Conservation (phyloP, 352 stramenopile genomes). For the Phytophthora sojae region DNA sequence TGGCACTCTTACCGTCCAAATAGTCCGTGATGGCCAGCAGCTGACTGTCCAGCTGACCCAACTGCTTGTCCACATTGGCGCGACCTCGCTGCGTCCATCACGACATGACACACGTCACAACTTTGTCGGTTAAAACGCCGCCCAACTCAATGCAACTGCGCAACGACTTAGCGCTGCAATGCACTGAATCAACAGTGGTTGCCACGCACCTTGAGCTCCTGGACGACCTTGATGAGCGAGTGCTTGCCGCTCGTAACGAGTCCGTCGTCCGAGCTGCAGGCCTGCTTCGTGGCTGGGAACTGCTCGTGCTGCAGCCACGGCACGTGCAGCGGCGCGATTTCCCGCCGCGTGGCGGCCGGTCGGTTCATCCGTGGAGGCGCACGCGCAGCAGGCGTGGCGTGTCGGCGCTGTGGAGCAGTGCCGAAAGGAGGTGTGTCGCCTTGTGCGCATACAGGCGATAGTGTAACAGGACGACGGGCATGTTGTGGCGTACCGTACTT, state of each 20-base stretch:
- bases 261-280: slow-evolving; percentile 52
- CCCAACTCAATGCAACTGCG: background rate
- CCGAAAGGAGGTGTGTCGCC: slow-evolving; percentile 21
- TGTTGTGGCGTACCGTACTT: slow-evolving; percentile 12
- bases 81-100: slow-evolving; percentile 49
- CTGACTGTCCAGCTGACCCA: slow-evolving; percentile 68
- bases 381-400: background rate
- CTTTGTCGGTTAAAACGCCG: slow-evolving; percentile 3
- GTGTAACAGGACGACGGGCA: background rate
- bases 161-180: background rate
- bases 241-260: slow-evolving; percentile 61
- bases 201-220: slow-evolving; percentile 69
- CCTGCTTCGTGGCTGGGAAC: slow-evolving; percentile 65
- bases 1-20: slow-evolving; percentile 50
- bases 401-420: slow-evolving; percentile 1
- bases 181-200: background rate
- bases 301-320: slow-evolving; percentile 78
- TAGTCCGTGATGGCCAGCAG: slow-evolving; percentile 69
- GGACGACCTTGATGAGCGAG: slow-evolving; percentile 57
- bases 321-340: slow-evolving; percentile 51
- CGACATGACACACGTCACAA: slow-evolving; percentile 4
- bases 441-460: slow-evolving; percentile 31
- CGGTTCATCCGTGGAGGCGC: slow-evolving; percentile 16
- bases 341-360: slow-evolving; percentile 19
- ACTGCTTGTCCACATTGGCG: slow-evolving; percentile 60